Percentiles rank a stretch among this genome's conserved stretches.
Conservation (phyloP, 2,329 filamentous ascomycete species). For the Pseudofabraea citricarpa region DNA sequence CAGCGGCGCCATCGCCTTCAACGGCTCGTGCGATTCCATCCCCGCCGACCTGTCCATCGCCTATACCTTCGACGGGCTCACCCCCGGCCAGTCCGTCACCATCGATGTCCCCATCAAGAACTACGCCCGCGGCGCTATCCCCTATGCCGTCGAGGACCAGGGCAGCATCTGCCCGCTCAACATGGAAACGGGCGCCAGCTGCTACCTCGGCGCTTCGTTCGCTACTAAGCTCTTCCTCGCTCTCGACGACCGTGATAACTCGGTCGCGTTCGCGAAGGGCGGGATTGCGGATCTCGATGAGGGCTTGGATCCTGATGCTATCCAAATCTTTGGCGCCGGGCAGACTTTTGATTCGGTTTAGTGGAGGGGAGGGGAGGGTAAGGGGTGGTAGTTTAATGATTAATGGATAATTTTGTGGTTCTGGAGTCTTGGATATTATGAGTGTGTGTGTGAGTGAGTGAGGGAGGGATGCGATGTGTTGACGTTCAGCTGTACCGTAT, state of each 20-base stretch:
- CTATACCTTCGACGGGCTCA: constrained; percentile 21
- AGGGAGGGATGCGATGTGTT: too few relatives aligned
- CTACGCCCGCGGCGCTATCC: constrained; percentile 24
- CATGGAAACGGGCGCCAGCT: constrained; percentile 20
- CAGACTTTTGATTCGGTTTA: constrained; percentile 5
- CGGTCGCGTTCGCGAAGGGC: constrained; percentile 30
- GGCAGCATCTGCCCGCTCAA: constrained; percentile 23
- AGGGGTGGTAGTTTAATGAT: too few relatives aligned
- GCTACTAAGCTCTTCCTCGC: constrained; percentile 27
- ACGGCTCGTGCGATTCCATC: constrained; percentile 25
- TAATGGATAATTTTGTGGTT: too few relatives aligned
- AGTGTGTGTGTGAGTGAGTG: too few relatives aligned
- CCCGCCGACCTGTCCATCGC: constrained; percentile 23
- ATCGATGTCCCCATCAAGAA: constrained; percentile 27
- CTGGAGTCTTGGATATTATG: too few relatives aligned
- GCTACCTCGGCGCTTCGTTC: constrained; percentile 29
- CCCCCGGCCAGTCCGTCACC: constrained; percentile 16
- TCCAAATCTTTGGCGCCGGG: constrained; percentile 7
- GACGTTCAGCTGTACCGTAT: too few relatives aligned
- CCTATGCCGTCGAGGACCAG: constrained; percentile 7
- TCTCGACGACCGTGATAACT: constrained; percentile 26
- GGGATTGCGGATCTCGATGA: constrained; percentile 23
- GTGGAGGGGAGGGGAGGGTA: too few relatives aligned
- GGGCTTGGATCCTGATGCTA: constrained; percentile 2
- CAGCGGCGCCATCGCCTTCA: constrained; percentile 19